Evolutionary conservation across 257 asterid species (phyloP).

Genomic region (Linaria vulgaris): DNA sequence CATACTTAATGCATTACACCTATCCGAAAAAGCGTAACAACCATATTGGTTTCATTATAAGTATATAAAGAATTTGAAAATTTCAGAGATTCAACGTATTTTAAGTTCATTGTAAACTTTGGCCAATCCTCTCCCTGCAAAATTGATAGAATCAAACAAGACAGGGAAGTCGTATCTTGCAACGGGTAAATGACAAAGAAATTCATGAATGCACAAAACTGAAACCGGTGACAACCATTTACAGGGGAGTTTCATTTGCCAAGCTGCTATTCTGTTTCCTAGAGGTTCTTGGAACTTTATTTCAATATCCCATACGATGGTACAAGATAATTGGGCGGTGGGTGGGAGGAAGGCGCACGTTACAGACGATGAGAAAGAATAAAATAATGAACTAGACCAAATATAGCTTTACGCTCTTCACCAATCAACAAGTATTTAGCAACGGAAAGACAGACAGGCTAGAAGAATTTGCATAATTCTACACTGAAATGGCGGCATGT

Average conservation of each 20-base stretch:
- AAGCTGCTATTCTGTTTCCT: not conserved
- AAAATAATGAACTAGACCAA: not conserved
- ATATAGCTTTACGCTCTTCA: no score
- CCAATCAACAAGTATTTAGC: no score
- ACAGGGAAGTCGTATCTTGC: not conserved
- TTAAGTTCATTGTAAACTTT: not conserved
- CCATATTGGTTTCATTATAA: not conserved
- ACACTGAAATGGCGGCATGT: no score
- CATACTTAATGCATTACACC: not conserved
- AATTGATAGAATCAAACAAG: not conserved
- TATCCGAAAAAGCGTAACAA: not conserved
- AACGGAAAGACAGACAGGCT: no score
- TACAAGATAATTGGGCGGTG: not conserved
- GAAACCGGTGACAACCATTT: not conserved
- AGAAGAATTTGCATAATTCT: no score
- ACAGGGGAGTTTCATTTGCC: not conserved
- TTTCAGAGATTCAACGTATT: not conserved
- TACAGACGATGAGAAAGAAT: not conserved
- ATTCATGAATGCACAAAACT: not conserved
- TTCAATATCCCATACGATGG: not conserved
- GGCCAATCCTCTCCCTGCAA: not conserved
- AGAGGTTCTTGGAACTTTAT: not conserved
- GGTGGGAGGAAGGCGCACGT: not conserved
- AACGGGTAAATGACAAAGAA: not conserved
- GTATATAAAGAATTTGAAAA: not conserved